Percentiles rank a stretch among this genome's conserved stretches.
These are phyloP conservation scores for Coccomyxa sp. DNA, from an alignment of 139 green algal species.

Conservation along the genomic window DNA sequence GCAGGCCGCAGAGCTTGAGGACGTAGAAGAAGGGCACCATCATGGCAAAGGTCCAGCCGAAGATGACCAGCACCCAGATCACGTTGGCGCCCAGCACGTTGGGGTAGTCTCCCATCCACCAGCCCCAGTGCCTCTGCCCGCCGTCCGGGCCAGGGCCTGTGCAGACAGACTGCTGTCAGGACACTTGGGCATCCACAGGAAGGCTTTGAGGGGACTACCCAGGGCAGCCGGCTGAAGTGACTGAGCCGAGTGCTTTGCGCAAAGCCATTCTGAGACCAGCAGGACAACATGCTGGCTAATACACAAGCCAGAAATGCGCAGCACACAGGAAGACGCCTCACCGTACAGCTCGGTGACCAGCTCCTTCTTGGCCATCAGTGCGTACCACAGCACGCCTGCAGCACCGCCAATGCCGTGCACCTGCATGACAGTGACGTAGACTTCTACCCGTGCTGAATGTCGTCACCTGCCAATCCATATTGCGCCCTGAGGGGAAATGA, in stretches of 20 bases:
- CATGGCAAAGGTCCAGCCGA: slow-evolving; percentile 40
- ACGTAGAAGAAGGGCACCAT: slow-evolving; percentile 71
- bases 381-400: slow-evolving; percentile 20
- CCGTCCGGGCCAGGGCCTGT: neutral
- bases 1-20: slow-evolving; percentile 57
- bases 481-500: neutral
- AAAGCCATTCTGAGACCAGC: too few species aligned
- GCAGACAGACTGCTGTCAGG: neutral
- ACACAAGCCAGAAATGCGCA: neutral
- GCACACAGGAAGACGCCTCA: neutral
- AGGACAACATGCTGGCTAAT: too few species aligned
- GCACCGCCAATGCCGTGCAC: slow-evolving; percentile 43
- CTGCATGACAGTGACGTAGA: too few species aligned
- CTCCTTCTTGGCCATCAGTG: slow-evolving; percentile 17
- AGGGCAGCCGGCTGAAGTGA: neutral
- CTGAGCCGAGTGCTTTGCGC: too few species aligned
- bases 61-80: slow-evolving; percentile 43
- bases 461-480: neutral
- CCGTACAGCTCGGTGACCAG: slow-evolving; percentile 19
- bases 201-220: neutral
- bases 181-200: neutral
- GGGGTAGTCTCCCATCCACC: slow-evolving; percentile 2
- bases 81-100: slow-evolving; percentile 16
- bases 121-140: neutral
- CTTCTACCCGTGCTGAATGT: too few species aligned